Evolutionary conservation across 371 early-diverging fungal species (phyloP).

Genomic region (Mucor ambiguus): DNA sequence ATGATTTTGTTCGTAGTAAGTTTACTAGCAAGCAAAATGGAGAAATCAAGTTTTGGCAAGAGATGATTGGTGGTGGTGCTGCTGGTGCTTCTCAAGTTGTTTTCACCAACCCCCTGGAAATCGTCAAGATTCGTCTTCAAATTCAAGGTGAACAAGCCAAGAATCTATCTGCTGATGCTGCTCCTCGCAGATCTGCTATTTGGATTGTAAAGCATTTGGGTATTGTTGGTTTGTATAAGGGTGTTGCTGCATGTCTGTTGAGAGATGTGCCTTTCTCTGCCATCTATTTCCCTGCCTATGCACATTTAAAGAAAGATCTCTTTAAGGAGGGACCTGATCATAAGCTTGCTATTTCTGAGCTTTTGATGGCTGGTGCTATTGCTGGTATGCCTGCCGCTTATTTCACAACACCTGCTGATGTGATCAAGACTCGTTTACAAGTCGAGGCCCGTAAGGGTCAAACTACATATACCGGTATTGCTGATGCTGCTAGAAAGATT

Average conservation of each 20-base stretch:
- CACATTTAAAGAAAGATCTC: conserved; percentile 85
- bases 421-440: conserved; percentile 97
- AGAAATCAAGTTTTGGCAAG: conserved; percentile 74
- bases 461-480: conserved; percentile 83
- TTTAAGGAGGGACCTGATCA: conserved; percentile 84
- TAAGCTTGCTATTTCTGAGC: conserved; percentile 74
- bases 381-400: conserved; percentile 98
- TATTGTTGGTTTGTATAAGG: conserved; percentile 93
- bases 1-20: conserved; percentile 87
- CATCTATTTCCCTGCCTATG: conserved; percentile 96
- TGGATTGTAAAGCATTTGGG: conserved; percentile 93
- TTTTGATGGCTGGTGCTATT: conserved; percentile 89
- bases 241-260: conserved; percentile 91
- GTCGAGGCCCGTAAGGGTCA: conserved; percentile 92
- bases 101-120: conserved; percentile 96
- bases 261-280: conserved; percentile 98
- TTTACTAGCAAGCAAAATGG: conserved; percentile 72
- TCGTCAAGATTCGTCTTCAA: conserved; percentile 98
- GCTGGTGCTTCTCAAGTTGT: conserved; percentile 95
- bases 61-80: conserved; percentile 85
- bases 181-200: conserved; percentile 77
- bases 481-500: conserved; percentile 88
- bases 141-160: conserved; percentile 82
- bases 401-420: conserved; percentile 97
- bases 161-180: conserved; percentile 36